Evolutionary conservation across 2,329 filamentous ascomycete genomes (phyloP).

Genomic region (Apiospora saccharicola): DNA sequence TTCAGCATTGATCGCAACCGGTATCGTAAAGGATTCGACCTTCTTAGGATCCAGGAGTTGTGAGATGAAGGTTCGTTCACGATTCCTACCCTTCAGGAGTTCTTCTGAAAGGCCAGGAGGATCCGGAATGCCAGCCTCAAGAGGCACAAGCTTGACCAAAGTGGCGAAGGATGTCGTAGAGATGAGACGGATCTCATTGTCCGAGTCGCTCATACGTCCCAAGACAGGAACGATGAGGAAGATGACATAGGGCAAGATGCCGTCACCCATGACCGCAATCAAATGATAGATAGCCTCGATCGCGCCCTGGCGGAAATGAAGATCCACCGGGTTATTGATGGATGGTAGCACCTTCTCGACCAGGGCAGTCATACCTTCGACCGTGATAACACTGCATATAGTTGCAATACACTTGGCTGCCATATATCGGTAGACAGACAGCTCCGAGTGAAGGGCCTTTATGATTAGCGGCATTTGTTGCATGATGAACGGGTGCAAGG

Average conservation of each 20-base stretch:
- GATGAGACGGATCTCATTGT: slow-evolving; percentile 92
- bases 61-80: slow-evolving; percentile 94
- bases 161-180: slow-evolving; percentile 98
- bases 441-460: slow-evolving; percentile 83
- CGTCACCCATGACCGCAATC: slow-evolving; percentile 97
- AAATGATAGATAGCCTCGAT: slow-evolving; percentile 97
- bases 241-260: slow-evolving; percentile 95
- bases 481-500: slow-evolving; percentile 82
- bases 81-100: slow-evolving; percentile 86
- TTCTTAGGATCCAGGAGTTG: slow-evolving; percentile 98
- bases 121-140: slow-evolving; percentile 97
- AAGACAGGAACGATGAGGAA: slow-evolving; percentile 98
- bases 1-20: slow-evolving; percentile 96
- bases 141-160: slow-evolving; percentile 92
- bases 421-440: slow-evolving; percentile 95
- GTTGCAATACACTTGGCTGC: slow-evolving; percentile 98
- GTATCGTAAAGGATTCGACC: slow-evolving; percentile 91
- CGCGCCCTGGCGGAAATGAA: slow-evolving; percentile 89
- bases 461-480: slow-evolving; percentile 85
- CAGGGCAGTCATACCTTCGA: slow-evolving; percentile 94
- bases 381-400: slow-evolving; percentile 93
- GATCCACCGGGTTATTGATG: slow-evolving; percentile 88
- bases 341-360: slow-evolving; percentile 92
- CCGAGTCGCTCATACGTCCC: slow-evolving; percentile 97
- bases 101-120: slow-evolving; percentile 91